Percentiles rank a stretch among this genome's conserved stretches.
phyloP scores from a whole-genome alignment of 495 filamentous ascomycete genomes.

The Cairneyella variabilis region DNA sequence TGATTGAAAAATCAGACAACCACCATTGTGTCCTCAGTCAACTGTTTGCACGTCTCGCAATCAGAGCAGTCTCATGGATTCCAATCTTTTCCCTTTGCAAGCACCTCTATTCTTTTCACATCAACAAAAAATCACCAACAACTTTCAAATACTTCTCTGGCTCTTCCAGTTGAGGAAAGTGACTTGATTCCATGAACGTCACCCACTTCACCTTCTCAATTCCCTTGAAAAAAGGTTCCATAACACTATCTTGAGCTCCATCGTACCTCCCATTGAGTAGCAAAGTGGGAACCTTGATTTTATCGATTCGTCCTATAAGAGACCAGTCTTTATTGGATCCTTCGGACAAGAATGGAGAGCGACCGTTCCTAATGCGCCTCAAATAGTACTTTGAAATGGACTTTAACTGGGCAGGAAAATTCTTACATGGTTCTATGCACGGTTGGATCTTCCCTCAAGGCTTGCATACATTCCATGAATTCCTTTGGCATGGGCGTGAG shows the following conservation, averaged over 20 bases:
- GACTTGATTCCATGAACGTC: conserved; percentile 36
- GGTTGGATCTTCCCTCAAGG: background rate
- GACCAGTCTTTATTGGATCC: conserved; percentile 44
- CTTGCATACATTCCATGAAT: background rate
- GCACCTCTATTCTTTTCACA: too few relatives aligned
- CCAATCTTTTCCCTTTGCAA: too few relatives aligned
- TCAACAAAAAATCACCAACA: conserved; percentile 24
- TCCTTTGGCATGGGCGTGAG: background rate
- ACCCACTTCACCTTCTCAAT: conserved; percentile 46
- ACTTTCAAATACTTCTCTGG: conserved; percentile 32
- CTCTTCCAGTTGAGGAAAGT: conserved; percentile 43
- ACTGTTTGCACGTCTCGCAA: too few relatives aligned
- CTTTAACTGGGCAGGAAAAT: background rate
- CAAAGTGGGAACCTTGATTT: conserved; percentile 39
- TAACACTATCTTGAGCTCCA: conserved; percentile 40
- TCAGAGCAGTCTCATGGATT: too few relatives aligned
- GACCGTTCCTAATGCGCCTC: conserved; percentile 39
- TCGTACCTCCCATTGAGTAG: conserved; percentile 49
- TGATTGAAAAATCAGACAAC: too few relatives aligned
- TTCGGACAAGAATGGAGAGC: conserved; percentile 41
- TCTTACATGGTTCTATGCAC: background rate
- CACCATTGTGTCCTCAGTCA: too few relatives aligned
- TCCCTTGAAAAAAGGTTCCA: conserved; percentile 40
- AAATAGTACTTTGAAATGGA: too few relatives aligned
- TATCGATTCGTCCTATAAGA: conserved; percentile 25